Evolutionary conservation across 2,329 filamentous ascomycete genomes (phyloP), one percentile per base, ranked within the genome.

Genomic region (Claviceps paspali): DNA sequence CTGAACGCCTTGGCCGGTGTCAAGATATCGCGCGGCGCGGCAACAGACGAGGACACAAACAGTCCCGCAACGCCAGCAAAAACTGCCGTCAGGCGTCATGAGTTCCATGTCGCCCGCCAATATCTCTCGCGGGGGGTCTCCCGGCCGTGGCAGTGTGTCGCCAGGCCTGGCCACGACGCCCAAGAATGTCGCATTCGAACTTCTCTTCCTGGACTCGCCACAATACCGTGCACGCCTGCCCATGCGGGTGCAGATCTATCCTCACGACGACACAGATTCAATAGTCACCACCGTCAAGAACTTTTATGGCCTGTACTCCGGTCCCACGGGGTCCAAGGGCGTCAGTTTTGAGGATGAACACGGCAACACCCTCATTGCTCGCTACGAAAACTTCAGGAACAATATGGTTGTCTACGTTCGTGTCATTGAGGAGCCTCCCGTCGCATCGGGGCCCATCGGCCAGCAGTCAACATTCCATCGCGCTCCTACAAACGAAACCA

Each of bases 261-360:
- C 84, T 33, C 87, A 96, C 60, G 91, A 98, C 65, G 87, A 84
- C 36, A 96, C 88, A 17, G 88, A 96, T 55, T 95, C 87, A 26
- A 98, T 98, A 62, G 84, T 96, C 45, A 91, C 86, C 11, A 96
- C 91, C 1, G 88, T 96, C 53, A 96, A 94, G 71, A 96, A 95
- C 67, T 96, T 96, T 64, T 96, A 94, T 56, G 91, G 91, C 43
- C 72, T 98, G 47, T 95, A 95, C 57, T 83, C 88, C 46, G 78
- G 74, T 43, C 67, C 69, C 26, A 62, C 62, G 44, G 72, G 75
- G 48, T 76, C 75, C 48, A 79, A 79, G 55, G 87, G 91, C 47
- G 81, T 98, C 53, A 93, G 85, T 62, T 96, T 98, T 53, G 88
- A 96, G 62, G 88, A 96, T 58, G 76, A 83, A 45, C 68, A 81